phyloP scores from a whole-genome alignment of 2,329 filamentous ascomycete genomes.

The Phaeosphaeria sp. region DNA sequence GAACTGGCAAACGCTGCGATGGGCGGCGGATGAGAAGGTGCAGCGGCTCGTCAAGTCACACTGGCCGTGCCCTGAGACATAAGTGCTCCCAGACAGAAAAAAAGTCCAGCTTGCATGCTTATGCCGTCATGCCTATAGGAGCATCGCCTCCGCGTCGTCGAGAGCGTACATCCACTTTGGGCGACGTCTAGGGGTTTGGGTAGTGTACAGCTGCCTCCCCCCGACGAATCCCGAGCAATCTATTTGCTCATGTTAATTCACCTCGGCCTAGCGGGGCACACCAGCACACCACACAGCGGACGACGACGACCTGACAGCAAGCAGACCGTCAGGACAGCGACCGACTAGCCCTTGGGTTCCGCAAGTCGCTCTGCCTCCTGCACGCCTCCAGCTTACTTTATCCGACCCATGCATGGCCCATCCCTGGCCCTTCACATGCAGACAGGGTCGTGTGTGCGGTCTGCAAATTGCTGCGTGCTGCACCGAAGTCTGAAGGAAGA shows the following conservation, averaged over 20 bases:
- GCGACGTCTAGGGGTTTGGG: slow-evolving; percentile 12
- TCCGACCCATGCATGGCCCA: slow-evolving; percentile 6
- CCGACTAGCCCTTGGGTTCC: slow-evolving; percentile 2
- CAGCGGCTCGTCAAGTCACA: background rate
- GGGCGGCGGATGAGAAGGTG: background rate
- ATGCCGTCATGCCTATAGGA: slow-evolving; percentile 30
- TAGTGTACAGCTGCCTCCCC: slow-evolving; percentile 2
- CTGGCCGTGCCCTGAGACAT: slow-evolving; percentile 1
- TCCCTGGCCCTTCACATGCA: background rate
- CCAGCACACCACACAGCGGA: slow-evolving; percentile 11
- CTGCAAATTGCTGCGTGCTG: background rate
- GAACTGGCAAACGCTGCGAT: background rate
- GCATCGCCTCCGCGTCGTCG: slow-evolving; percentile 10
- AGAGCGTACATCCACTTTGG: slow-evolving; percentile 13
- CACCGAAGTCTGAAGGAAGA: background rate
- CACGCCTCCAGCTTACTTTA: slow-evolving; percentile 6
- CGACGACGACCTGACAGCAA: slow-evolving; percentile 8
- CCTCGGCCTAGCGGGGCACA: slow-evolving; percentile 19
- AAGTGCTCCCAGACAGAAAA: slow-evolving; percentile 14
- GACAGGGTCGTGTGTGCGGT: background rate
- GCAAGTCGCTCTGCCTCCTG: slow-evolving; percentile 4
- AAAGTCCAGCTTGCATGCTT: slow-evolving; percentile 16
- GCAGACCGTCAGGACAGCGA: slow-evolving; percentile 1
- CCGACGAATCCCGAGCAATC: slow-evolving; percentile 34
- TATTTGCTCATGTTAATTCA: slow-evolving; percentile 40